Percentiles rank a stretch among this genome's conserved stretches.
phyloP scores from a whole-genome alignment of 2,329 filamentous ascomycete species.

The Curvularia lunata region DNA sequence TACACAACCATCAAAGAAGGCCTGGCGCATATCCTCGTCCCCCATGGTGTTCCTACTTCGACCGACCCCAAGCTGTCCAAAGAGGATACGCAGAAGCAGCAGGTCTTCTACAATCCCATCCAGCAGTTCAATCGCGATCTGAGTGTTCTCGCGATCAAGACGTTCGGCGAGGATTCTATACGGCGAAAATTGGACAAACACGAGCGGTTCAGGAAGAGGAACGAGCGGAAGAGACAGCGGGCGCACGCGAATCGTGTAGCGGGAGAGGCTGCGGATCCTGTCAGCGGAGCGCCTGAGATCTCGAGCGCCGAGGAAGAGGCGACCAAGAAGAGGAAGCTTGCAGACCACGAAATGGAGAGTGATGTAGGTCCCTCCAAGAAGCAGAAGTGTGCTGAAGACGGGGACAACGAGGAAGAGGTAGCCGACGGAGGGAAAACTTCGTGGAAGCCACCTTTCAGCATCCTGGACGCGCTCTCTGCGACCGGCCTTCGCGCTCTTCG shows the following conservation, averaged over 20 bases:
- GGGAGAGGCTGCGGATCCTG: conserved; percentile 6
- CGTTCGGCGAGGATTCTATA: conserved; percentile 74
- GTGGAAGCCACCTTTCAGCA: conserved; percentile 55
- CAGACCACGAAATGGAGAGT: conserved; percentile 21
- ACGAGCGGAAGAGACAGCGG: conserved; percentile 32
- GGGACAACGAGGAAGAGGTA: conserved; percentile 16
- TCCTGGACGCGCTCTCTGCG: conserved; percentile 92
- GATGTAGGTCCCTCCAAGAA: conserved; percentile 32
- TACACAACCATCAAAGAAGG: conserved; percentile 71
- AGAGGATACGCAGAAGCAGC: conserved; percentile 65
- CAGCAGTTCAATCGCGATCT: conserved; percentile 98
- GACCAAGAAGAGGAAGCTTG: conserved; percentile 37
- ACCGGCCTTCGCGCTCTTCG: conserved; percentile 89
- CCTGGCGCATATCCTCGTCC: conserved; percentile 70
- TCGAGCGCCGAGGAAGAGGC: conserved; percentile 13
- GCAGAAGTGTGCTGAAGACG: conserved; percentile 31
- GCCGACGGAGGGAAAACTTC: conserved; percentile 4
- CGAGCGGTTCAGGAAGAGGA: conserved; percentile 51
- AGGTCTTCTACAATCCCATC: conserved; percentile 97
- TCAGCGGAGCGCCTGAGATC: not conserved
- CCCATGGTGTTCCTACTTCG: conserved; percentile 58
- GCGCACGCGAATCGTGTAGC: conserved; percentile 18
- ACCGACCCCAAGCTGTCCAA: conserved; percentile 57
- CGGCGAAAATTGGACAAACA: conserved; percentile 55
- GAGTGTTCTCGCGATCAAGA: conserved; percentile 89